Percentiles rank a stretch among this genome's conserved stretches.
phyloP scores from a whole-genome alignment of 176 grass and related monocot species.

The Hordeum marinum region DNA sequence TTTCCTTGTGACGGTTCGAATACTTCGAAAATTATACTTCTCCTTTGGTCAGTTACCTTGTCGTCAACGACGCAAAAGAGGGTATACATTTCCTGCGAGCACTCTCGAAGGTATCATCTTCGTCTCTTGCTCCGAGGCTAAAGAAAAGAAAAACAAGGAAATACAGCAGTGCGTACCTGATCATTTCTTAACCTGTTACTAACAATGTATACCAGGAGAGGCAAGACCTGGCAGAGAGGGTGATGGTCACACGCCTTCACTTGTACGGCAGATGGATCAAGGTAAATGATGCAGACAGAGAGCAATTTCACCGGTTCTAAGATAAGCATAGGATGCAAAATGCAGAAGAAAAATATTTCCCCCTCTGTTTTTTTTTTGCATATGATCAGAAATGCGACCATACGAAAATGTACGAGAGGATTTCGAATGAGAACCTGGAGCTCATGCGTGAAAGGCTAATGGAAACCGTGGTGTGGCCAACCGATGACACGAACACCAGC shows the following conservation, averaged over 20 bases:
- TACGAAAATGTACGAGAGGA: slow-evolving; percentile 75
- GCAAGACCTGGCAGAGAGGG: slow-evolving; percentile 83
- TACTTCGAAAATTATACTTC: background rate
- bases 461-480: slow-evolving; percentile 79
- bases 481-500: slow-evolving; percentile 50
- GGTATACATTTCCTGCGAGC: slow-evolving; percentile 62
- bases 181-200: background rate
- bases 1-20: background rate
- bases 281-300: slow-evolving; percentile 18
- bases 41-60: slow-evolving; percentile 53
- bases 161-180: background rate
- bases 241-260: slow-evolving; percentile 93
- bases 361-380: background rate
- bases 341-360: background rate
- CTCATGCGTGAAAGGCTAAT: slow-evolving; percentile 78
- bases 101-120: slow-evolving; percentile 57
- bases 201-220: slow-evolving; percentile 42
- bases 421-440: slow-evolving; percentile 82
- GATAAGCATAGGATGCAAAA: background rate
- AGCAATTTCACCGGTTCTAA: background rate
- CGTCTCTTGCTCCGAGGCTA: background rate
- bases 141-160: background rate
- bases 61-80: slow-evolving; percentile 44
- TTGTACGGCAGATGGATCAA: slow-evolving; percentile 91
- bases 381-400: slow-evolving; percentile 83